A percentile compares a stretch with the other conserved stretches of the same genome.
phyloP scores from a whole-genome alignment of 106 monocot genomes.

The Platanthera guangdongensis region DNA sequence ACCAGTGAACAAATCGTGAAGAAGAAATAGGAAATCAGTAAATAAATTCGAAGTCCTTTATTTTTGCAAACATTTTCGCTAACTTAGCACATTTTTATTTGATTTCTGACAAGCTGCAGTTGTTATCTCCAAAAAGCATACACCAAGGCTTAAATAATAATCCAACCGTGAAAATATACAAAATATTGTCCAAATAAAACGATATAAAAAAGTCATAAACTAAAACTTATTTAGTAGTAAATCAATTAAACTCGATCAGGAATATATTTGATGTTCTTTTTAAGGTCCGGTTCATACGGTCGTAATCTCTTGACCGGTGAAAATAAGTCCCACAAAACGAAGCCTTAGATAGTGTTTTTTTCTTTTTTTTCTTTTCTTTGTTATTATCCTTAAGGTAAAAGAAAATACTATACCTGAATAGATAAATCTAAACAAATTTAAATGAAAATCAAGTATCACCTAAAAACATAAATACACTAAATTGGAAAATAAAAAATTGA shows the following conservation, averaged over 20 bases:
- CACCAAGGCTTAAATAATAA: background rate
- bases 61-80: background rate
- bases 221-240: conserved; percentile 4
- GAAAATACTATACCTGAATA: too few species aligned
- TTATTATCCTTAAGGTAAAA: too few species aligned
- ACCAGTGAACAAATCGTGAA: background rate
- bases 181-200: background rate
- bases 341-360: too few species aligned
- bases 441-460: too few species aligned
- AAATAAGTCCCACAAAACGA: too few species aligned
- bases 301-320: too few species aligned
- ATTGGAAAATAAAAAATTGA: too few species aligned
- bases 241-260: background rate
- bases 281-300: too few species aligned
- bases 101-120: background rate
- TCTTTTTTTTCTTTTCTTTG: too few species aligned
- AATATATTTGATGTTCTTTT: too few species aligned
- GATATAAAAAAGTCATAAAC: background rate
- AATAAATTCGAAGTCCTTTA: background rate
- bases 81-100: background rate
- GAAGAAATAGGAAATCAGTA: background rate
- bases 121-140: background rate
- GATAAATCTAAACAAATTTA: too few species aligned
- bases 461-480: too few species aligned
- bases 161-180: background rate